Evolutionary conservation across 306 rosid genomes (phyloP), one percentile per base, ranked within the genome.

Genomic region (Vicia sativa): DNA sequence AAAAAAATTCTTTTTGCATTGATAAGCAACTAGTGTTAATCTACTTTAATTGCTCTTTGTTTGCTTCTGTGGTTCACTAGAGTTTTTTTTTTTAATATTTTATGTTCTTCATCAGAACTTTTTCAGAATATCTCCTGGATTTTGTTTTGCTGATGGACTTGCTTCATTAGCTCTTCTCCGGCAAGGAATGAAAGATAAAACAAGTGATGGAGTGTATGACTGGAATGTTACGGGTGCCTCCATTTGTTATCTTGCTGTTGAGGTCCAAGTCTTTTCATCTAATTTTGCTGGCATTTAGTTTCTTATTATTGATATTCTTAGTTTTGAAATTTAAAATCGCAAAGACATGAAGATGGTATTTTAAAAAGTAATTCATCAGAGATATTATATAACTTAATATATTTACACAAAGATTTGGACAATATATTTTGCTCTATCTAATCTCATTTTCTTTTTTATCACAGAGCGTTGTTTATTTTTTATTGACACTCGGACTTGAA

Each of bases 71-170:
- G 68, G 58, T 44, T 52, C 29, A 52, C 62, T 50, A 42, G 53
- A 68, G 72, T 10, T 21, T 52, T 48, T 43, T 42, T 77, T 54
- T 55, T 35, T 50, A 68, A 62, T 75, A 38, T 68, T 29, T 75
- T 39, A 52, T 86, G 44, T 80, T 28, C 50, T 65, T 41, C 78
- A 65, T 72, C 98, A 90, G 97, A 90, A 87, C 64, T 86, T 90
- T 72, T 90, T 93, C 85, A 90, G 98, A 82, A 84, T 93, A 79
- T 88, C 89, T 71, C 99, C 96, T 64, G 99, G 95, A 73, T 93
- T 93, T 86, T 93, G 97, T 82, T 90, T 93, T 79, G 96, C 96
- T 77, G 99, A 90, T n/a, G 99, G 97, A 54, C 91, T 93, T 62
- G 97, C 95, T 42, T 93, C 99, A 25, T 77, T 93, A 72, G 99